These are phyloP conservation scores for Suillus subaureus DNA, from an alignment of 768 basidiomycete species.

Conservation along the genomic window DNA sequence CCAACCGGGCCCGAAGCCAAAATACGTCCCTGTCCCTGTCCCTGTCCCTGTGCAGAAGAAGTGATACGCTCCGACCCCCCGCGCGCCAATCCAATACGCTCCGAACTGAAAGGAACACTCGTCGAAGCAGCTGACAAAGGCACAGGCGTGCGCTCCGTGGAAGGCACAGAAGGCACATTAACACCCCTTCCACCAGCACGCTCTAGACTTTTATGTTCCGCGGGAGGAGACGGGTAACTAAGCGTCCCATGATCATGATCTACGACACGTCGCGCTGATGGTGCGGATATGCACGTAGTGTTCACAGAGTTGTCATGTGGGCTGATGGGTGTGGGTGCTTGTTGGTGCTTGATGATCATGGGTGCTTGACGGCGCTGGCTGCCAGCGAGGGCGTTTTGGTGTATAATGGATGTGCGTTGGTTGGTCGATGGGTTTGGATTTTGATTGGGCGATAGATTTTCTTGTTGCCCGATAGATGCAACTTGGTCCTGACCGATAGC, in stretches of 20 bases:
- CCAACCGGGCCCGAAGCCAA: not conserved
- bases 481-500: conserved; percentile 16
- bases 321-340: conserved; percentile 20
- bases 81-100: not conserved
- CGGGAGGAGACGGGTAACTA: conserved; percentile 34
- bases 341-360: not conserved
- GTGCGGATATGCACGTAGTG: conserved; percentile 16
- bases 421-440: not conserved
- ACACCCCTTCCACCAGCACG: not conserved
- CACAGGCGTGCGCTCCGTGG: not conserved
- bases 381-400: not conserved
- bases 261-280: conserved; percentile 5
- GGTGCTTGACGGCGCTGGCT: not conserved
- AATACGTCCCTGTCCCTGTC: not conserved
- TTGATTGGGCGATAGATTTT: not conserved
- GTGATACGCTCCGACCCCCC: not conserved
- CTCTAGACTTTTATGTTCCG: conserved; percentile 15
- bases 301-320: conserved; percentile 20
- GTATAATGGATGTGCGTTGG: not conserved
- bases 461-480: not conserved
- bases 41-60: not conserved
- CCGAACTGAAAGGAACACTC: not conserved
- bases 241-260: not conserved
- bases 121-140: not conserved
- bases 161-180: conserved; percentile 1